A percentile compares a stretch with the other conserved stretches of the same genome.
Evolutionary conservation across 2,329 filamentous ascomycete species (phyloP).

Genomic region (Didymella exigua): DNA sequence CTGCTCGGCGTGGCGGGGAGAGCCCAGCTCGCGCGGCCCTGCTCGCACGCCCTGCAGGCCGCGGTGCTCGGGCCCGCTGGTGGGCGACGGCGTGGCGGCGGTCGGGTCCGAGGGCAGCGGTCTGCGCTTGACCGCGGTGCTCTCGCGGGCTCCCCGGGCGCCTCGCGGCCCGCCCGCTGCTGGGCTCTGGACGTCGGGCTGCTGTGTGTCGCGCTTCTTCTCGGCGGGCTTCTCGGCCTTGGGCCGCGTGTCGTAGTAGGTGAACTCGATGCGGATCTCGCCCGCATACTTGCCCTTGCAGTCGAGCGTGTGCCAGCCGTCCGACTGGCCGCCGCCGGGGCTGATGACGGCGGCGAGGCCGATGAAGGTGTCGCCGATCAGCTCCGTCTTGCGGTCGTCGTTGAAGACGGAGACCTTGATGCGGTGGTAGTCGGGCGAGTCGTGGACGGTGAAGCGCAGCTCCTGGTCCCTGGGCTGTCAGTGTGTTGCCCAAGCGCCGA

Average conservation of each 20-base stretch:
- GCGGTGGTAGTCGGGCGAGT: slow-evolving; percentile 94
- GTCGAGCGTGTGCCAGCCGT: slow-evolving; percentile 86
- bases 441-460: slow-evolving; percentile 92
- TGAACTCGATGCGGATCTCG: slow-evolving; percentile 92
- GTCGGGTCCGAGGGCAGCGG: slow-evolving; percentile 83
- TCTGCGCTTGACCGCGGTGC: slow-evolving; percentile 74
- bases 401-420: slow-evolving; percentile 97
- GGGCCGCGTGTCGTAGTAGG: slow-evolving; percentile 88
- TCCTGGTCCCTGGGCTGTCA: slow-evolving; percentile 81
- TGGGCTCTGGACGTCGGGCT: slow-evolving; percentile 44
- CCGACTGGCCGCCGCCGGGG: slow-evolving; percentile 87
- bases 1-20: slow-evolving; percentile 38
- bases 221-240: slow-evolving; percentile 74
- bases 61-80: slow-evolving; percentile 39
- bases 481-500: too few species aligned
- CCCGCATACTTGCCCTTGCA: slow-evolving; percentile 96
- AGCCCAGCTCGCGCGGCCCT: slow-evolving; percentile 44
- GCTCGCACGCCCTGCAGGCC: slow-evolving; percentile 37
- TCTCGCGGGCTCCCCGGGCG: slow-evolving; percentile 51
- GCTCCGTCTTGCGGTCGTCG: slow-evolving; percentile 95
- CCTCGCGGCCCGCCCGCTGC: slow-evolving; percentile 49
- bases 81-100: slow-evolving; percentile 50
- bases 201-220: slow-evolving; percentile 56
- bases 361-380: slow-evolving; percentile 94
- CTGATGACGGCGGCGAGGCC: slow-evolving; percentile 81